A percentile compares a stretch with the other conserved stretches of the same genome.
Conservation (phyloP, 345 rosid species). For the Acer saccharum region DNA sequence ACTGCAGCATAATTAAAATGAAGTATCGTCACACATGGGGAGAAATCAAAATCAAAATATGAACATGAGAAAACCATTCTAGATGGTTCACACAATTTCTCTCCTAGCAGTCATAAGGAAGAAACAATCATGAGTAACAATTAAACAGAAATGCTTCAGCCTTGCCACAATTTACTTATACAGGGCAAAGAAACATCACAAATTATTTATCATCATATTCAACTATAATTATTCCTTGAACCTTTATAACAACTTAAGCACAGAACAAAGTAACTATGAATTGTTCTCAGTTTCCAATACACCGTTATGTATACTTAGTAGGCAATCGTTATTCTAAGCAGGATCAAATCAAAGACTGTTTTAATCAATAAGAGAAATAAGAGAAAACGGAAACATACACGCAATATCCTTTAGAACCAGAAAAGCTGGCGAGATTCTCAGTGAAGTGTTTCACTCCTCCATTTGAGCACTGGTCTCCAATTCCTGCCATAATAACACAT, state of each 20-base stretch:
- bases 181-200: too few species aligned
- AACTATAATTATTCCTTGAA: too few species aligned
- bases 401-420: constrained; percentile 84
- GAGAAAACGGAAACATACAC: constrained; percentile 45
- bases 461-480: constrained; percentile 73
- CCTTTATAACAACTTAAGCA: too few species aligned
- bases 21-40: constrained; percentile 7
- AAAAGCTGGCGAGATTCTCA: constrained; percentile 48
- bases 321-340: background rate
- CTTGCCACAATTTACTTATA: too few species aligned
- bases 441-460: constrained; percentile 66
- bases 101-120: too few species aligned
- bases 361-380: constrained; percentile 3
- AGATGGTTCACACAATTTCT: background rate
- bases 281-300: background rate
- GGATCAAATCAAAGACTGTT: background rate
- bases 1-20: constrained; percentile 39
- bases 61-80: background rate
- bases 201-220: too few species aligned
- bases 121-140: too few species aligned
- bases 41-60: background rate
- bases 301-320: background rate
- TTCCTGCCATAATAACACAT: constrained; percentile 48
- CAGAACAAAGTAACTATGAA: too few species aligned
- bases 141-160: too few species aligned